Base-by-base conservation (phyloP, 495 filamentous ascomycete genomes). In the Xylaria cubensis region DNA sequence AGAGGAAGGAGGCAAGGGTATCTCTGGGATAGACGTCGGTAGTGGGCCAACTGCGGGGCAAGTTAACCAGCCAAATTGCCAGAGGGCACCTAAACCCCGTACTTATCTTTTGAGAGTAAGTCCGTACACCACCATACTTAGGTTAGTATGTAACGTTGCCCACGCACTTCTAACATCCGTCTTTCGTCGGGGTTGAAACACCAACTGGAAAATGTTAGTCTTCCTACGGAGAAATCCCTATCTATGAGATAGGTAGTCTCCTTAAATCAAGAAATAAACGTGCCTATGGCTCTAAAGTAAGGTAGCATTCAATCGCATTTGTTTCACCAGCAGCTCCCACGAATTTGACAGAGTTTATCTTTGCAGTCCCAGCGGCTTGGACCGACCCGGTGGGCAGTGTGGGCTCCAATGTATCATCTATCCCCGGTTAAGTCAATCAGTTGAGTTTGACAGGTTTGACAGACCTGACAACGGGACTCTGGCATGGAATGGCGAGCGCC, bases 91-190 rank as follows among this genome's bases (percentile, higher is more conserved):
- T 55, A 55, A 55, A 55, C 21, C 51, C 13, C 3, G 36, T 56
- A 34, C 64, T 53, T 34, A 67, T 44, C 50, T 55, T 39, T 24
- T 44, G 10, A 5, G 26, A 29, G 26, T 29, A 29, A 29, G 26
- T 29, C 26, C 26, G 17, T 29, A 39, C 13, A 3, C 36, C 21
- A 13, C 19, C 51, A 15, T 21, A n/a, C 44, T 12, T 46, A 48
- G 17, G 6, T 13, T 46, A 46, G 13, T 34, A 73, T 73, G 71
- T 73, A 73, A 73, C 71, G 71, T 73, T 73, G 71, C 71, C 64
- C 55, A 17, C 42, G 58, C 58, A 56, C 42, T 41, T 26, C 36
- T 15, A 26, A 61, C 58, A 39, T 42, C n/a, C 9, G 59, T 29
- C 51, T 55, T 55, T 15, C 12, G 8, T 55, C 51, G 10, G 3